Base-by-base conservation (phyloP, 2,329 filamentous ascomycete genomes). In the Pseudodiploospora longispora region DNA sequence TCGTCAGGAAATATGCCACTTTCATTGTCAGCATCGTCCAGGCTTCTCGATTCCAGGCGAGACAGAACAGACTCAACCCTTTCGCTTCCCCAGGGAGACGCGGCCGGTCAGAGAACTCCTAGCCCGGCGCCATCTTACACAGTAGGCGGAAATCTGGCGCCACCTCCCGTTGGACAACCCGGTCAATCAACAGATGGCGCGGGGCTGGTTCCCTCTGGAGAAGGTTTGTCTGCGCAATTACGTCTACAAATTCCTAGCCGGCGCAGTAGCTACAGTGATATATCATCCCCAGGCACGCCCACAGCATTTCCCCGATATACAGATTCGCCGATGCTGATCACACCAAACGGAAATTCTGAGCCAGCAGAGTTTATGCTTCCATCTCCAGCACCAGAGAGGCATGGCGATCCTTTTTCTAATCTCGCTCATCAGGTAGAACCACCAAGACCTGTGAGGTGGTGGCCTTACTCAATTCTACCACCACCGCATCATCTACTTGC, bases 381-480 rank as follows among this genome's bases (percentile, higher is more conserved):
- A 27, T 38, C 74, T 12, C 46, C 57, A 27, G 56, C 45, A 10
- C 39, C 49, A 7, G 44, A 48, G 35, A 76, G 40, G 62, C 70
- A 54, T 52, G 74, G 55, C 67, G 74, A 47, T 64, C 69, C 70
- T 45, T 72, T 76, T 50, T 65, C 68, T 27, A 63, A 64, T 33
- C 59, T 75, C 36, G 63, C 72, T 12, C 59, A 59, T 28, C 51
- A 59, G 27, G 50, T 52, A n/a, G 69, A 51, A 55, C 61, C 43
- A 44, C 68, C 57, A 41, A 74, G 64, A 53, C 75, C 66, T 5
- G 69, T 86, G 36, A 73, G 63, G 38, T 94, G 88, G 84, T 96
- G 90, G 89, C 89, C 89, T 2, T 86, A 89, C 59, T 70, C 67
- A 5, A 52, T 86, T 19, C 66, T 95, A 4, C 87, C 89, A 3